Conservation (phyloP, 179 eudicot genomes). For the Spergularia azorica region DNA sequence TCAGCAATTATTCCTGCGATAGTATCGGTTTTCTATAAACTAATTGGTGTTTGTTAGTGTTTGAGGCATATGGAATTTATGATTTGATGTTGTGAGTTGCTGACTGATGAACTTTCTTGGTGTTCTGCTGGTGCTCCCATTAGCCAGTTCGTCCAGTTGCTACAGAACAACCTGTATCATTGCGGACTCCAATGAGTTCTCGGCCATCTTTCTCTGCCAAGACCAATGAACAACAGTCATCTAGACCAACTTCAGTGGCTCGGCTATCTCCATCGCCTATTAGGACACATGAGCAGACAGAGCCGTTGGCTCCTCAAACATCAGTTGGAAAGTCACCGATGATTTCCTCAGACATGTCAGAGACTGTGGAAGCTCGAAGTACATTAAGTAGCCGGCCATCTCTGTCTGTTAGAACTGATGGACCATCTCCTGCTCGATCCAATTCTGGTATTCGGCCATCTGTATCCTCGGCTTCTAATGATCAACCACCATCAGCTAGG, state of each 20-base stretch:
- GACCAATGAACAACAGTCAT: constrained; percentile 38
- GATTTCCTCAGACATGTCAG: constrained; percentile 13
- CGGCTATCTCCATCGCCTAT: constrained; percentile 31
- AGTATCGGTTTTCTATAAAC: neutral
- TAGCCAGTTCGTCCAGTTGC: constrained; percentile 61
- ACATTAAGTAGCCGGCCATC: constrained; percentile 34
- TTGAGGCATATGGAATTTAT: neutral
- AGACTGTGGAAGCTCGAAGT: constrained; percentile 26
- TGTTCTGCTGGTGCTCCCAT: constrained; percentile 23
- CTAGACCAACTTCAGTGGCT: constrained; percentile 37
- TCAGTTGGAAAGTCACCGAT: constrained; percentile 11
- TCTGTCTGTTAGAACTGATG: constrained; percentile 36
- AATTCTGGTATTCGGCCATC: constrained; percentile 19
- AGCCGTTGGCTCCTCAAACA: constrained; percentile 34
- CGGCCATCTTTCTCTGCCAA: constrained; percentile 42
- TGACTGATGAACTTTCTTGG: constrained; percentile 24
- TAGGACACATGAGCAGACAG: constrained; percentile 31
- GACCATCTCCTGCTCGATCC: constrained; percentile 31
- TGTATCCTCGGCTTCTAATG: constrained; percentile 27
- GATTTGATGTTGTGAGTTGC: constrained; percentile 10
- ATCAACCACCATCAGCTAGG: constrained; percentile 57
- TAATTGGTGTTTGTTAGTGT: neutral
- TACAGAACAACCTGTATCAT: constrained; percentile 43
- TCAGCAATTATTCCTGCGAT: neutral
- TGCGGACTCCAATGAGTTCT: constrained; percentile 34